Evolutionary conservation across 1,139 yeast genomes (phyloP), one percentile per base, ranked within the genome.

Genomic region (Yamadazyma jaroonii): DNA sequence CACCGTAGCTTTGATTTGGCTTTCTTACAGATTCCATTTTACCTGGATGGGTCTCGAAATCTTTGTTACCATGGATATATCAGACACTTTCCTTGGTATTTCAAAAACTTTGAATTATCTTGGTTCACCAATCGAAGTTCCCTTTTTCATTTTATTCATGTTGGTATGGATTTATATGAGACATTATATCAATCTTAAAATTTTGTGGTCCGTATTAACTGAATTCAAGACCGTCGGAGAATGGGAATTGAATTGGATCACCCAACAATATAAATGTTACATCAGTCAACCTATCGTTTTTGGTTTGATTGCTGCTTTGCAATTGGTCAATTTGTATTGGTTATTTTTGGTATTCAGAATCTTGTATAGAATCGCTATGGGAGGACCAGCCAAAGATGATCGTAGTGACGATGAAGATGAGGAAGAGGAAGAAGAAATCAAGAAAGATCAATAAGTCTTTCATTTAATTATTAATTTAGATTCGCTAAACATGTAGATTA

Each of bases 191-290:
- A 92, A 90, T 61, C 54, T 90, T 45, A 77, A 69, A 53, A 85
- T 92, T 45, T 72, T 92, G 49, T 87, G 87, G 84, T 89, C 97
- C 1, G 83, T 92, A 25, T 67, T 85, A 38, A 89, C 97, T 20
- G 95, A 89, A 59, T 92, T 86, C 63, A 75, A 72, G 47, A 78
- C 94, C 3, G 88, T 87, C 25, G 97, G 97, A 33, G 81, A 82
- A 44, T 89, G 74, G 65, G 75, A 74, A 40, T 72, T 94, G 51
- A 81, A 88, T 66, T 92, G 90, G 81, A 87, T 75, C n/a, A 82
- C 94, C 24, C 92, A 89, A 59, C 96, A 90, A 61, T 92, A 90
- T 70, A 92, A 94, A 64, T 92, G 97, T 65, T 88, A 87, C 83
- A 86, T 94, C 48, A 84, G 97, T 12, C 95, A 87, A 64, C 84